Percentiles rank a stretch among this genome's conserved stretches.
These are phyloP conservation scores for Irineochytrium annulatum DNA, from an alignment of 192 early-diverging fungal genomes.

Conservation along the genomic window DNA sequence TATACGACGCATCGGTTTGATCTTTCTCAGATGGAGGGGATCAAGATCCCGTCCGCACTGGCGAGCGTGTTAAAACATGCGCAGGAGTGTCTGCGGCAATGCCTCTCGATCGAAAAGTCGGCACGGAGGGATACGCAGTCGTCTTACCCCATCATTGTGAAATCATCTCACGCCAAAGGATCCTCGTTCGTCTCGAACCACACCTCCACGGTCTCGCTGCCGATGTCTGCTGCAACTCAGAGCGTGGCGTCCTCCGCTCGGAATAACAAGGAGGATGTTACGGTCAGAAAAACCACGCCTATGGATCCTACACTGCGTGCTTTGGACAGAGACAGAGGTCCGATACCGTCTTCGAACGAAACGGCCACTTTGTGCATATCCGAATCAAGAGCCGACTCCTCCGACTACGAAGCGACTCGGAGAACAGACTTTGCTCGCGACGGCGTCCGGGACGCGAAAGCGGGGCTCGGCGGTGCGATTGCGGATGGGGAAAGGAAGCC, in stretches of 20 bases:
- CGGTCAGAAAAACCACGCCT: background rate
- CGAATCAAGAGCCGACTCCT: background rate
- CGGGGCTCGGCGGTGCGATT: background rate
- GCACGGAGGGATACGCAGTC: slow-evolving; percentile 13
- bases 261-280: background rate
- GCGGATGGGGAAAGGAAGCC: background rate
- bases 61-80: slow-evolving; percentile 33
- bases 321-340: background rate
- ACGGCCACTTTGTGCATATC: slow-evolving; percentile 11
- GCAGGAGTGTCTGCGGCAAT: slow-evolving; percentile 50
- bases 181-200: background rate
- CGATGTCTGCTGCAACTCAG: background rate
- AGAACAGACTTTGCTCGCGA: background rate
- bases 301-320: background rate
- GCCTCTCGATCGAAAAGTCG: slow-evolving; percentile 39
- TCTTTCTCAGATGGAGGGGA: background rate
- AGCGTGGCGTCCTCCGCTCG: slow-evolving; percentile 6
- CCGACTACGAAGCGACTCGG: slow-evolving; percentile 3
- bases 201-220: background rate
- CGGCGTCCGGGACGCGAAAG: background rate
- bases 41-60: slow-evolving; percentile 33
- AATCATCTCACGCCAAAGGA: slow-evolving; percentile 30
- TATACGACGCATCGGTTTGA: slow-evolving; percentile 3
- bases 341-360: background rate
- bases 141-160: slow-evolving; percentile 40